phyloP scores from a whole-genome alignment of 306 rosid genomes.

The Quercus agrifolia region DNA sequence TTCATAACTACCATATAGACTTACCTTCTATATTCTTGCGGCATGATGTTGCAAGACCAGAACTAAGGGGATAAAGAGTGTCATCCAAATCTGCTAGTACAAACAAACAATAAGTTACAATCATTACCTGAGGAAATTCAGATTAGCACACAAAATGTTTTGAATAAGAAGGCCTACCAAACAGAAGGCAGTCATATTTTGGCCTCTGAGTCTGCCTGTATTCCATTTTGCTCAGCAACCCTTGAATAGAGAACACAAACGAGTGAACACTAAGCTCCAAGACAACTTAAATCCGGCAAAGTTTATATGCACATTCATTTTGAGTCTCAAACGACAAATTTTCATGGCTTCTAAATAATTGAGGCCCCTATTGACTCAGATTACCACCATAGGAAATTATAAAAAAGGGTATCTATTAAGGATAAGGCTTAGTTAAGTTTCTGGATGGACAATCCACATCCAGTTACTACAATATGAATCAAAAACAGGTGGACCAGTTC shows the following conservation, averaged over 20 bases:
- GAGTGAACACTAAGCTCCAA: constrained; percentile 26
- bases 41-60: constrained; percentile 70
- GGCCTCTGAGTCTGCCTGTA: constrained; percentile 64
- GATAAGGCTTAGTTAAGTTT: constrained; percentile 33
- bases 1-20: neutral
- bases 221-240: constrained; percentile 62
- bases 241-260: constrained; percentile 24
- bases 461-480: constrained; percentile 19
- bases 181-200: constrained; percentile 84
- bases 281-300: constrained; percentile 22
- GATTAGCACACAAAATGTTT: constrained; percentile 4
- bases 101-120: constrained; percentile 3
- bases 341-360: constrained; percentile 19
- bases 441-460: constrained; percentile 47
- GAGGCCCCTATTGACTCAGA: constrained; percentile 36
- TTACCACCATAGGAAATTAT: constrained; percentile 26
- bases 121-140: constrained; percentile 14
- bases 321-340: constrained; percentile 24
- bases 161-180: constrained; percentile 48
- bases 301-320: constrained; percentile 30
- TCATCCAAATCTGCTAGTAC: constrained; percentile 79
- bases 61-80: constrained; percentile 76
- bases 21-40: constrained; percentile 75
- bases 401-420: constrained; percentile 10
- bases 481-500: constrained; percentile 21